Evolutionary conservation across 2,329 filamentous ascomycete genomes (phyloP), one percentile per base, ranked within the genome.

Genomic region (Xylaria sp.): DNA sequence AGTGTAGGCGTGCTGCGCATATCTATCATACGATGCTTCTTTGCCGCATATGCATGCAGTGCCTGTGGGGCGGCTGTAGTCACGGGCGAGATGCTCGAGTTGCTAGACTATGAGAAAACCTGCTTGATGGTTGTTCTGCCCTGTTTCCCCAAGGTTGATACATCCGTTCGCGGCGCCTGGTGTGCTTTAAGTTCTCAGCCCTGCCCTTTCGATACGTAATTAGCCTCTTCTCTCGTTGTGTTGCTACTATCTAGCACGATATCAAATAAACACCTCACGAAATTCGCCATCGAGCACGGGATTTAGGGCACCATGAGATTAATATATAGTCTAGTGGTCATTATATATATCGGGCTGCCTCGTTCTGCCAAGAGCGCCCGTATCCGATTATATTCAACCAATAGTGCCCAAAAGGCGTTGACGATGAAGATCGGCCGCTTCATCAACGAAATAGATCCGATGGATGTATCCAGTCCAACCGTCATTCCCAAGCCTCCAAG

Each of bases 241-340:
- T 11, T 49, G 13, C n/a, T 13, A 29, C 10, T 6, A 3, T 27
- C 27, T 17, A 25, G 17, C 33, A n/a, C 5, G 15, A 11, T 7
- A n/a, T 17, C 4, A 4, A 23, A 40, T 11, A 3, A 23, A 19
- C 10, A 35, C 35, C 19, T 17, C 44, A 25, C 13, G 11, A 33
- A 23, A 11, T 15, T 48, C 23, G 38, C n/a, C 17, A 21, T 25
- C 23, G 11, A 40, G 4, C n/a, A 47, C 31, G 13, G 23, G 1
- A 33, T 48, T 2, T 4, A 17, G 52, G 29, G 40, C 29, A 54
- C 37, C 27, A 44, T 27, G 7, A 35, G 13, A 44, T 54, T 54
- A 49, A 49, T 62, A 54, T 49, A 48, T 44, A 58, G 33, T 44
- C 54, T 58, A 62, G 35, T 52, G 17, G 40, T 41, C 37, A 41